Evolutionary conservation across 2,329 filamentous ascomycete species (phyloP), one percentile per base, ranked within the genome.

Genomic region (Cryoendolithus antarcticus): DNA sequence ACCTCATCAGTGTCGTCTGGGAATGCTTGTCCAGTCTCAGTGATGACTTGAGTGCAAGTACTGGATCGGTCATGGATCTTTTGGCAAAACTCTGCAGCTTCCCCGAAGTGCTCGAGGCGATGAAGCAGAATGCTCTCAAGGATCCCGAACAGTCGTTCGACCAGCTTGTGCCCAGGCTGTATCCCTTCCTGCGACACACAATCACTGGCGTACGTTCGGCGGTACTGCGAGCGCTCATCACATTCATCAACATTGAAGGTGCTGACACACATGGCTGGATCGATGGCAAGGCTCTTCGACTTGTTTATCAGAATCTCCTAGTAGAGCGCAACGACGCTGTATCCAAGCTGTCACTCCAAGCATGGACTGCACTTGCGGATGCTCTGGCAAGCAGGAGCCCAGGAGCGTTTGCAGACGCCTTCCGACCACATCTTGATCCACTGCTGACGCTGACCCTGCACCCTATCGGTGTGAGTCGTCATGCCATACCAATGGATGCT

Each of bases 61-160:
- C 93, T 8, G 91, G 91, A 35, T 93, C 86, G 41, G 93, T 98
- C 39, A 98, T 98, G 93, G 93, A 98, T 59, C 74, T 98, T 31
- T 71, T 98, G 11, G 91, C 93, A 9, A 96, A 91, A 44, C 75
- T 98, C 2, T 98, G 91, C 65, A 82, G 86, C 46, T 96, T 95
- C 65, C 84, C 84, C 1, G 77, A 94, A 63, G 89, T 96, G 6
- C 66, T 98, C 27, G 78, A 89, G 44, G 83, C 89, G 9, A 98
- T 98, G 91, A 93, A 93, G 62, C 67, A 70, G 24, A 94, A 93
- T 40, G 89, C 89, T 6, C 76, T 77, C 5, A 72, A 82, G 52
- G 83, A 95, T 53, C 74, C 85, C 9, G 80, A 88, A 50, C 81
- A 89, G 40, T 94, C 89, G 1, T 98, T 98, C 58, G 85, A 85